Evolutionary conservation across 2,329 filamentous ascomycete species (phyloP).

Genomic region (Cercospora brassicicola): DNA sequence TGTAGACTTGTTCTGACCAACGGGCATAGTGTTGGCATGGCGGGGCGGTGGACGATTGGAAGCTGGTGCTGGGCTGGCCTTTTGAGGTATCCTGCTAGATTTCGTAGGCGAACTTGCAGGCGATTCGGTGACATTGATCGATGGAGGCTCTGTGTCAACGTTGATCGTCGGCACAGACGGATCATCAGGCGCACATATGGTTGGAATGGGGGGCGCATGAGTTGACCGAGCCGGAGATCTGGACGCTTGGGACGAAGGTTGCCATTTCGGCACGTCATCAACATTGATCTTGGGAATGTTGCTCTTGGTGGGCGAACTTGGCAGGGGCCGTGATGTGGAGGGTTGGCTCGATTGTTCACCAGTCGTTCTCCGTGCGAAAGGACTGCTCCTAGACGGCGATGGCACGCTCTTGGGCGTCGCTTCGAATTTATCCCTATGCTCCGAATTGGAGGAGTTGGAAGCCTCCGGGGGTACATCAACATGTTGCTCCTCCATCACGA

Average conservation of each 20-base stretch:
- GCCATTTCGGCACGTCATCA: slow-evolving; percentile 21
- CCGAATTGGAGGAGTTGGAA: background rate
- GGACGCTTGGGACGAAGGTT: slow-evolving; percentile 13
- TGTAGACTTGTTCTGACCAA: slow-evolving; percentile 39
- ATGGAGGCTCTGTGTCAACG: slow-evolving; percentile 33
- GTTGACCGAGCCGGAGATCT: slow-evolving; percentile 4
- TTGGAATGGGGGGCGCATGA: slow-evolving; percentile 44
- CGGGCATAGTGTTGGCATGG: slow-evolving; percentile 35
- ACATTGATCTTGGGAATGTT: slow-evolving; percentile 21
- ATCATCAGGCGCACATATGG: slow-evolving; percentile 55
- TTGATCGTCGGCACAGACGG: slow-evolving; percentile 32
- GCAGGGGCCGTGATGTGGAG: slow-evolving; percentile 3
- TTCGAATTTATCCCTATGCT: slow-evolving; percentile 9
- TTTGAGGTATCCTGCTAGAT: slow-evolving; percentile 7
- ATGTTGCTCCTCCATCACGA: slow-evolving; percentile 64
- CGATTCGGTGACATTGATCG: slow-evolving; percentile 18
- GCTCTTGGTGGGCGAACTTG: slow-evolving; percentile 14
- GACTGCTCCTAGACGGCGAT: slow-evolving; percentile 3
- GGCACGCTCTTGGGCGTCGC: slow-evolving; percentile 3
- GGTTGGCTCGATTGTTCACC: background rate
- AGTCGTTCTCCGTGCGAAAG: background rate
- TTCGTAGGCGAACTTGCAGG: slow-evolving; percentile 3
- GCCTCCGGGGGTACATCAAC: slow-evolving; percentile 24
- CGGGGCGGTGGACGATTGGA: slow-evolving; percentile 38
- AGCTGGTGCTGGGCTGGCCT: slow-evolving; percentile 39